Percentiles rank a stretch among this genome's conserved stretches.
Conservation (phyloP, 2,329 filamentous ascomycete species). For the Pseudogymnoascus pannorum region DNA sequence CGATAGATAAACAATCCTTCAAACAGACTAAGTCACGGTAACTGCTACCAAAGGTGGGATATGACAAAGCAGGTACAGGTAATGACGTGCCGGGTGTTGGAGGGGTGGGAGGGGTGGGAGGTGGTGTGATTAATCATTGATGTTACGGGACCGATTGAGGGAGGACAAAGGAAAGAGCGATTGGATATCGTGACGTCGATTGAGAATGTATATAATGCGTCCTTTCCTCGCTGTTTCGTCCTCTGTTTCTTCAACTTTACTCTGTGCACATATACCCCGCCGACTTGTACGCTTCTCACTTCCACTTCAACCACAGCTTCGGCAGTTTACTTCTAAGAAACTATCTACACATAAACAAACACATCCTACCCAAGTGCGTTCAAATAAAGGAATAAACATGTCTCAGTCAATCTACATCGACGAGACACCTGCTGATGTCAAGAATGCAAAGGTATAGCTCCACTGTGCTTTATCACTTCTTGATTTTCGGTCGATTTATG, state of each 20-base stretch:
- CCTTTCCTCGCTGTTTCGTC: background rate
- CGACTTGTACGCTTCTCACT: background rate
- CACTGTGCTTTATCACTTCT: background rate
- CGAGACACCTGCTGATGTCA: slow-evolving; percentile 38
- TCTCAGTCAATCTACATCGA: slow-evolving; percentile 35
- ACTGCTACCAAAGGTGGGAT: background rate
- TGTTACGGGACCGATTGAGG: background rate
- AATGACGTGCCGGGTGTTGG: slow-evolving; percentile 3
- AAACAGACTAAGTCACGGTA: no score
- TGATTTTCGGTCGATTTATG: background rate
- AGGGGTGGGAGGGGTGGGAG: no score
- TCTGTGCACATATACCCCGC: background rate
- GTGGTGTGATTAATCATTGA: slow-evolving; percentile 1
- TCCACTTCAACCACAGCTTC: background rate
- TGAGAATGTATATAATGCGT: slow-evolving; percentile 1
- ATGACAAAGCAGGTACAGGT: background rate
- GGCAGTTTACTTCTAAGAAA: background rate
- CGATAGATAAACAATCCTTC: background rate
- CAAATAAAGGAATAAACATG: slow-evolving; percentile 22
- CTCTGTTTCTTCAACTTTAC: background rate
- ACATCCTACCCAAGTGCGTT: background rate
- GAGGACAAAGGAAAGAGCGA: slow-evolving; percentile 2
- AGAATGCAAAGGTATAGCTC: slow-evolving; percentile 33
- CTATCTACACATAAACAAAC: background rate
- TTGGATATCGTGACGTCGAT: slow-evolving; percentile 5